These are phyloP conservation scores for Pistacia integerrima DNA, from an alignment of 345 rosid species.

Conservation along the genomic window DNA sequence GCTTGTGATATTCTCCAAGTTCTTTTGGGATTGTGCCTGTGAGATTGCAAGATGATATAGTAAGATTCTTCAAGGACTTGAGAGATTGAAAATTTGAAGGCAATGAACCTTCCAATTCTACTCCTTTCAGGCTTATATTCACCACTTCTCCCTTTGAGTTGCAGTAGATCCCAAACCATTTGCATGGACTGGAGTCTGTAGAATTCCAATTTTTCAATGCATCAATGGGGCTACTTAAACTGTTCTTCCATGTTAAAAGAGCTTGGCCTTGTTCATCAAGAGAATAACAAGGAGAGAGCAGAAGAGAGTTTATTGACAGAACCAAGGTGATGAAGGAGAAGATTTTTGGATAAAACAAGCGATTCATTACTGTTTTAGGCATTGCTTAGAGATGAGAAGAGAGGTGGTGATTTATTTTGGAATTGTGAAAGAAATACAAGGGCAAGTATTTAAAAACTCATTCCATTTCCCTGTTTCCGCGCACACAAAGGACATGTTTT, in stretches of 20 bases:
- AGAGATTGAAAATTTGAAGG: neutral
- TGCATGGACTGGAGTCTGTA: constrained; percentile 55
- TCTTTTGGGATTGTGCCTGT: neutral
- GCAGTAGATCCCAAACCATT: constrained; percentile 71
- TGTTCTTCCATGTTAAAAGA: constrained; percentile 75
- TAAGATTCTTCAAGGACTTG: neutral
- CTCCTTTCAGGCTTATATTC: too few relatives aligned
- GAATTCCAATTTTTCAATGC: constrained; percentile 61
- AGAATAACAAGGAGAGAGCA: constrained; percentile 50
- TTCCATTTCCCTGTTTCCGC: too few relatives aligned
- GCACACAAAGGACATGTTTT: too few relatives aligned
- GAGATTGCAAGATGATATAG: neutral
- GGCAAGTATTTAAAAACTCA: too few relatives aligned
- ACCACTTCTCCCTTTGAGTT: constrained; percentile 41
- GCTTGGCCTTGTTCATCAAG: constrained; percentile 66
- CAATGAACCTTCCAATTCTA: neutral
- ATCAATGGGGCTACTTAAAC: constrained; percentile 49
- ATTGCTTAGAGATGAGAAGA: constrained; percentile 40
- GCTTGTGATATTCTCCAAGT: too few relatives aligned
- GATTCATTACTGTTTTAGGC: constrained; percentile 57
- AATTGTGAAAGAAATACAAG: constrained; percentile 32
- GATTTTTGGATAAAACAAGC: constrained; percentile 28
- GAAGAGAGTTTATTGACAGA: constrained; percentile 39
- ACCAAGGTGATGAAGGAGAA: constrained; percentile 38
- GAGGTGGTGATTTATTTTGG: constrained; percentile 40